A percentile compares a stretch with the other conserved stretches of the same genome.
These are phyloP conservation scores for Yarrowia sp. DNA, from an alignment of 805 yeast species.

Conservation along the genomic window DNA sequence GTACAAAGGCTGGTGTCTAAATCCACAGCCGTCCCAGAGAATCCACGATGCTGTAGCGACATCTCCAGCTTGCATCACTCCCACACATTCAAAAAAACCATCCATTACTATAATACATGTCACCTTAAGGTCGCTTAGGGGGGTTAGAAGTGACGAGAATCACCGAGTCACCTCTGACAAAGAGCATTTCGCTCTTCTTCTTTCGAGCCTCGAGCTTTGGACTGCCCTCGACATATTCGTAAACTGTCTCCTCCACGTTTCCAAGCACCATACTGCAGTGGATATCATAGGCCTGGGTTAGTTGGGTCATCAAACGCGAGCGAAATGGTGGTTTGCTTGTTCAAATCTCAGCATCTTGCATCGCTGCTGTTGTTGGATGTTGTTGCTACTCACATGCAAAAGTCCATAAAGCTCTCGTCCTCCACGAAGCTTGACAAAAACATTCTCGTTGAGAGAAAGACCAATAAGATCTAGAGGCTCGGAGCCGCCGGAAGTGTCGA, in stretches of 20 bases:
- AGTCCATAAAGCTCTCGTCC: conserved; percentile 89
- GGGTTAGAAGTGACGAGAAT: conserved; percentile 62
- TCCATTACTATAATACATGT: conserved; percentile 22
- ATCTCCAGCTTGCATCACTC: no score
- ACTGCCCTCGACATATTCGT: conserved; percentile 51
- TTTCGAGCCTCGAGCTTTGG: conserved; percentile 46
- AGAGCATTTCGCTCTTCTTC: conserved; percentile 74
- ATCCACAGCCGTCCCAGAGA: no score
- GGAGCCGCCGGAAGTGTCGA: conserved; percentile 33
- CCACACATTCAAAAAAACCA: background rate
- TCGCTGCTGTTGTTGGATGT: no score
- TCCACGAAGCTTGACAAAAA: conserved; percentile 87
- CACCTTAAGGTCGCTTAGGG: conserved; percentile 17
- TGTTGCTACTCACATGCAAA: conserved; percentile 58
- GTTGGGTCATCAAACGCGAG: background rate
- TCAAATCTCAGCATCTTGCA: no score
- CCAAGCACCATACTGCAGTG: conserved; percentile 96
- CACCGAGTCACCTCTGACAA: conserved; percentile 97
- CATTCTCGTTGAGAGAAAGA: conserved; percentile 79
- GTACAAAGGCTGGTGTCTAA: no score
- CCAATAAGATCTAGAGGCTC: conserved; percentile 93
- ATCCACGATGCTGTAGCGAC: no score
- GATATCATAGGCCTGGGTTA: conserved; percentile 73
- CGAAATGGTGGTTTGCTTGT: no score
- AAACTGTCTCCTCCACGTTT: conserved; percentile 84